Percentiles rank a stretch among this genome's conserved stretches.
Conservation (phyloP, 495 filamentous ascomycete species). For the Parmelia sp. region DNA sequence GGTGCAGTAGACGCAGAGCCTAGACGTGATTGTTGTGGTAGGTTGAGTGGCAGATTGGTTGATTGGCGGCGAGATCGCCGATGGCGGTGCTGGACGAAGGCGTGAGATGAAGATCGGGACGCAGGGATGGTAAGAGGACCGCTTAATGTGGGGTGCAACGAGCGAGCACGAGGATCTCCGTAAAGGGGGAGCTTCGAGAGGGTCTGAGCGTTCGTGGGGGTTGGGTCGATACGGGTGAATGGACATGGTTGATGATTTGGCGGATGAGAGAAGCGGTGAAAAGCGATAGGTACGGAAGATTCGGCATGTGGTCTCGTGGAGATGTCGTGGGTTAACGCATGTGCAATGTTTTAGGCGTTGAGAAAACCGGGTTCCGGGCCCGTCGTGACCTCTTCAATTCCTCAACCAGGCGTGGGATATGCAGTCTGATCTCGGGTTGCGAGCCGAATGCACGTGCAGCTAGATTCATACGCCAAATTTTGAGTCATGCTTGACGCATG, state of each 20-base stretch:
- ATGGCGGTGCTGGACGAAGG: too few species aligned
- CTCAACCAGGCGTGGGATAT: background rate
- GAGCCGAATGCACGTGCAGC: background rate
- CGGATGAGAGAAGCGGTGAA: background rate
- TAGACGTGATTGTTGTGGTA: too few species aligned
- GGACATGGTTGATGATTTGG: slow-evolving; percentile 4
- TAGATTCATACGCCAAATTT: background rate
- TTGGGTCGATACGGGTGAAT: background rate
- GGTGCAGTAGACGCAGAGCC: too few species aligned
- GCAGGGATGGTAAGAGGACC: background rate
- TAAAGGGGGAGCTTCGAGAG: background rate
- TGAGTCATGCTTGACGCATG: background rate
- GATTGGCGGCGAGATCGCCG: too few species aligned
- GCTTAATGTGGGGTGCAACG: background rate
- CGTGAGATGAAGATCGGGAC: background rate
- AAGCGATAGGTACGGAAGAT: background rate
- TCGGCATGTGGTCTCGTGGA: background rate
- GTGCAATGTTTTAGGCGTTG: background rate
- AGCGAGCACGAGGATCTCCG: background rate
- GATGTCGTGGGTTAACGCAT: background rate
- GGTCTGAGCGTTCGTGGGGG: slow-evolving; percentile 1
- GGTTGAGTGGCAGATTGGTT: too few species aligned
- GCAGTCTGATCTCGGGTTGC: background rate
- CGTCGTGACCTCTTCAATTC: background rate
- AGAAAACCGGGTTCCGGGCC: background rate